Base-by-base conservation (phyloP, 2,329 filamentous ascomycete genomes). In the Monilinia fructicola region DNA sequence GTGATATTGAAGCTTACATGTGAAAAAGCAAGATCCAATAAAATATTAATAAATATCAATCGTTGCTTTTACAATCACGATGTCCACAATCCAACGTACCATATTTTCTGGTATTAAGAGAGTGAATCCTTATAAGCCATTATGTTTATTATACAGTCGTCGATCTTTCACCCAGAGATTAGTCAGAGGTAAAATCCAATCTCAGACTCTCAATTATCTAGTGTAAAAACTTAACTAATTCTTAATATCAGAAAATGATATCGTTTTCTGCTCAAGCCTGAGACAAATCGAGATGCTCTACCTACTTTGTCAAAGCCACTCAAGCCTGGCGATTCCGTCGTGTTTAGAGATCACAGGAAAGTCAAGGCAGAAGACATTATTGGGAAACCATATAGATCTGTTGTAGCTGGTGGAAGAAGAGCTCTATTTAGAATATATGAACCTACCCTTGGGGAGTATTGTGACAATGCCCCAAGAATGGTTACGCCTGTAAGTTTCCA, bases 401-500 rank as follows among this genome's bases (percentile, higher is more conserved):
- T 68, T 3, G 67, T 72, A 16, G 55, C 53, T 21, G 70, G 65
- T 5, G 70, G 64, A 44, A 73, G 71, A 67, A 67, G 69, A 26
- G 50, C 62, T 10, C 53, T 67, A 35, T 77, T 73, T 65, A 69
- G 72, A 31, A 70, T 92, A 52, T 83, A 85, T 64, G 84, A 87
- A 69, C 89, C 90, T 21, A 88, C 88, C 0, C 79, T 95, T 66
- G 87, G 88, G 58, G 88, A 92, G 77, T 93, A 93, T 78, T 61
- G 58, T 61, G 58, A 85, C 92, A 64, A 81, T 85, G 56, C 79
- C 89, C 84, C 84, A 70, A 85, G 91, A 66, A 77, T 89, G 18
- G 91, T 93, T n/a, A 94, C 91, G 64, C 91, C 91, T 73, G 87
- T 90, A 80, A 75, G 83, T 77, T 28, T 16, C 35, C 65, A 3